Conservation (phyloP, 2,329 filamentous ascomycete species). For the Trichophyton benhamiae region DNA sequence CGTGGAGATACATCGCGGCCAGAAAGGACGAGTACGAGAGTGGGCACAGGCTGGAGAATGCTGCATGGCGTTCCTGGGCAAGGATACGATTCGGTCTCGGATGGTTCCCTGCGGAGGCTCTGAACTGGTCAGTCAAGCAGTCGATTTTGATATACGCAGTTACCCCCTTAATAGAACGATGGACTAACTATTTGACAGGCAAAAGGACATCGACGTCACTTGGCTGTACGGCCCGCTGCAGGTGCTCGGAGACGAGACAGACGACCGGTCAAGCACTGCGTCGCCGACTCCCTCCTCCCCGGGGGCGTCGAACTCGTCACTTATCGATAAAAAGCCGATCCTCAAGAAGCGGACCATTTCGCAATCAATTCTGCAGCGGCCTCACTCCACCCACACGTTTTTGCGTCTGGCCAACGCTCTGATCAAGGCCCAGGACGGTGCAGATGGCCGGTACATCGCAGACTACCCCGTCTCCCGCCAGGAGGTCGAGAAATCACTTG, state of each 20-base stretch:
- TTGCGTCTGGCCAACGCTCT: conserved; percentile 80
- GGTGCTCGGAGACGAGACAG: conserved; percentile 36
- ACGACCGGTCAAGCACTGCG: conserved; percentile 45
- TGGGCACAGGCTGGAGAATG: conserved; percentile 75
- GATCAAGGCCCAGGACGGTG: conserved; percentile 66
- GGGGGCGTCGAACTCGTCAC: conserved; percentile 1
- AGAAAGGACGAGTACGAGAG: conserved; percentile 70
- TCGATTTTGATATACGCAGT: neutral
- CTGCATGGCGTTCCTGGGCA: conserved; percentile 93
- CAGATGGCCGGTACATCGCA: conserved; percentile 41
- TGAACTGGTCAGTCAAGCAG: conserved; percentile 61
- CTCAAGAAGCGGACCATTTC: conserved; percentile 95
- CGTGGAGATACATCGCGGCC: conserved; percentile 84
- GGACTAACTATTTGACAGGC: conserved; percentile 42
- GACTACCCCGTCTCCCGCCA: conserved; percentile 51
- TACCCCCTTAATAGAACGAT: neutral
- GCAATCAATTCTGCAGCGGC: conserved; percentile 83
- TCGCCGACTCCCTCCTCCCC: conserved; percentile 45
- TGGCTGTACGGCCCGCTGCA: conserved; percentile 95
- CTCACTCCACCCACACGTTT: conserved; percentile 74
- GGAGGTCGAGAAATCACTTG: conserved; percentile 51
- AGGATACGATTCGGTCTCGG: conserved; percentile 78
- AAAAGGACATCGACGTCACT: conserved; percentile 94
- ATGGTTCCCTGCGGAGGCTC: conserved; percentile 77
- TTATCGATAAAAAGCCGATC: conserved; percentile 68